These are phyloP conservation scores for Raddia distichophylla DNA, from an alignment of 176 grass and related monocot species.

Conservation along the genomic window DNA sequence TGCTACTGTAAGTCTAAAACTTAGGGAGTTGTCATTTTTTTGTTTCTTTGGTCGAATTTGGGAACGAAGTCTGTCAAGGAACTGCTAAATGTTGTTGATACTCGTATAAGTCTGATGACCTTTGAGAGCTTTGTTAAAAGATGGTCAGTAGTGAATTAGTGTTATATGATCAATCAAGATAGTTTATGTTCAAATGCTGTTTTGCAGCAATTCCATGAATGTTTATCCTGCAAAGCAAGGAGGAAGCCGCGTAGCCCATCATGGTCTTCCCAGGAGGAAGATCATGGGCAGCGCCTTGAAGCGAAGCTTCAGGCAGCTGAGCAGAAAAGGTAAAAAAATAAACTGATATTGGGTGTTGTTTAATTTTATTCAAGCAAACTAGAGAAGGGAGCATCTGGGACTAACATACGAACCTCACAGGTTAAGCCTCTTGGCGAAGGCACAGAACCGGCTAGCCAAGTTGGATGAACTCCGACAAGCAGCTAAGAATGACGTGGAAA, in stretches of 20 bases:
- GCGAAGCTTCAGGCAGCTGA: conserved; percentile 93
- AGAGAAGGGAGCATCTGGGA: not conserved
- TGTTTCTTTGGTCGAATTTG: conserved; percentile 9
- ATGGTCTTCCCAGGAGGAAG: conserved; percentile 97
- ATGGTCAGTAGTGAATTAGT: not conserved
- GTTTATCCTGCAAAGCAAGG: conserved; percentile 93
- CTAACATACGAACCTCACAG: conserved; percentile 43
- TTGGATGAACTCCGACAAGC: conserved; percentile 89
- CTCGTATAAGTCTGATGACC: too few species aligned
- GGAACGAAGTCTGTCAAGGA: not conserved
- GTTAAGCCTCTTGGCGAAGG: conserved; percentile 79
- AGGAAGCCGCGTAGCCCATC: conserved; percentile 92
- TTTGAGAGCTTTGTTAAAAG: not conserved
- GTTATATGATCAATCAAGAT: not conserved
- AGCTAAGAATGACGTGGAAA: conserved; percentile 77
- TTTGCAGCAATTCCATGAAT: conserved; percentile 95
- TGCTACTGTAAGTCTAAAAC: not conserved
- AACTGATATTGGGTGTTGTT: not conserved
- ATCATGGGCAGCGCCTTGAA: conserved; percentile 83
- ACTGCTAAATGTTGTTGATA: not conserved
- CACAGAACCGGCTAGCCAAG: conserved; percentile 69
- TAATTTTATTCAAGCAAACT: not conserved
- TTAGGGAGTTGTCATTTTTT: not conserved
- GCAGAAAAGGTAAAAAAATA: conserved; percentile 69
- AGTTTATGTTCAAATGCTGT: conserved; percentile 28